Conservation (phyloP, 2,329 filamentous ascomycete genomes). For the Epichloe baconii region DNA sequence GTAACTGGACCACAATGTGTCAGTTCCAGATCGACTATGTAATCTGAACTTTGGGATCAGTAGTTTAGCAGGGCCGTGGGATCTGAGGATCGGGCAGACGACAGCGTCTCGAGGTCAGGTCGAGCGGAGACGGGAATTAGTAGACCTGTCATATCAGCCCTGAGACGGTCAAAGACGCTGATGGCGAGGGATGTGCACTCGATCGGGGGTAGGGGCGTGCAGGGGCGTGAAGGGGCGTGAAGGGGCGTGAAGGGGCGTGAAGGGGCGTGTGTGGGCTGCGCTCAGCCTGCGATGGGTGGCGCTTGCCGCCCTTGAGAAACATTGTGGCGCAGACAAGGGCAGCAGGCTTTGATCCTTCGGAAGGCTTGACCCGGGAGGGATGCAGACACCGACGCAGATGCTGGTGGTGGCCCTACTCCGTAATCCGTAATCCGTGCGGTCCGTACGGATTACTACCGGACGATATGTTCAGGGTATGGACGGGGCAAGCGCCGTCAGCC, state of each 20-base stretch:
- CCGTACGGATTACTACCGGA: background rate
- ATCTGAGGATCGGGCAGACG: constrained; percentile 15
- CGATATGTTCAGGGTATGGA: background rate
- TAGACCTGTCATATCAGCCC: constrained; percentile 24
- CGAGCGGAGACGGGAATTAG: constrained; percentile 11
- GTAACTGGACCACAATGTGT: constrained; percentile 7
- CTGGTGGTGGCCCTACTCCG: background rate
- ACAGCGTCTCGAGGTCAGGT: constrained; percentile 10
- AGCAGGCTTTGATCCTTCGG: background rate
- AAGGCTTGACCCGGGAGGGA: background rate
- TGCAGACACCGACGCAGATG: background rate
- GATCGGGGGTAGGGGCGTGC: background rate
- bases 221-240: background rate
- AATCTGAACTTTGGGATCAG: constrained; percentile 7
- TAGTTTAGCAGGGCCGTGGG: background rate
- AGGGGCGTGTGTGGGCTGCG: background rate
- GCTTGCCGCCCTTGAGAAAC: constrained; percentile 5
- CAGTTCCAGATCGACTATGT: constrained; percentile 6
- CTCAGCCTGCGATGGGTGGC: constrained; percentile 4
- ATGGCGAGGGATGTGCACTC: constrained; percentile 6
- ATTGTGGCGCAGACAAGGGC: background rate
- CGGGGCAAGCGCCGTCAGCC: background rate
- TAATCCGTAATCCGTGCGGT: too few species aligned
- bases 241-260: background rate
- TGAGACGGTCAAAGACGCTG: constrained; percentile 15